Percentiles rank a stretch among this genome's conserved stretches.
phyloP scores from a whole-genome alignment of 2,329 filamentous ascomycete species.

The Capronia americana region DNA sequence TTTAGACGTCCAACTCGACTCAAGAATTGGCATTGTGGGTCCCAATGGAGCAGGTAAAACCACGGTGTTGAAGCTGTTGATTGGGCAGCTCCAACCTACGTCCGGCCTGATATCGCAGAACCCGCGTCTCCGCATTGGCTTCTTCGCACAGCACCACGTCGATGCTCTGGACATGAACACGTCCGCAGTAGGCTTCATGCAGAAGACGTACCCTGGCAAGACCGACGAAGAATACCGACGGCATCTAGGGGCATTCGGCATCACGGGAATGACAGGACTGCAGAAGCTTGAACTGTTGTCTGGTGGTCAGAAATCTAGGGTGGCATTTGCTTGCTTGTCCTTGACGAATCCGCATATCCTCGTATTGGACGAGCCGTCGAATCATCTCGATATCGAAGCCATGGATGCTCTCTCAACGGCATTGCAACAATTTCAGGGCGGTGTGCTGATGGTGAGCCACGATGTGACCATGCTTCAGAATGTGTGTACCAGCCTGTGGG shows the following conservation, averaged over 20 bases:
- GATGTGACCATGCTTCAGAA: slow-evolving; percentile 98
- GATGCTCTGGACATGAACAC: slow-evolving; percentile 89
- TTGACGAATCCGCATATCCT: slow-evolving; percentile 95
- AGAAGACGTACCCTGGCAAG: slow-evolving; percentile 85
- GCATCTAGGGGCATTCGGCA: slow-evolving; percentile 83
- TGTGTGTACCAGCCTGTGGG: slow-evolving; percentile 93
- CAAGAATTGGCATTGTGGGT: slow-evolving; percentile 97
- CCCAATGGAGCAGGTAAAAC: slow-evolving; percentile 99
- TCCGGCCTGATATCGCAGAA: slow-evolving; percentile 86
- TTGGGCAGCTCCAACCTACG: slow-evolving; percentile 78
- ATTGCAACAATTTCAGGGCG: slow-evolving; percentile 84
- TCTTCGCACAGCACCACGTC: slow-evolving; percentile 98
- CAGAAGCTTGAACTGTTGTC: slow-evolving; percentile 95
- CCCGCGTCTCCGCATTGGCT: slow-evolving; percentile 86
- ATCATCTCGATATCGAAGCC: slow-evolving; percentile 98
- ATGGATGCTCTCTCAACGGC: slow-evolving; percentile 94
- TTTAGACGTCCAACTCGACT: slow-evolving; percentile 95
- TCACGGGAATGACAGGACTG: slow-evolving; percentile 91
- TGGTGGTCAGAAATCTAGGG: slow-evolving; percentile 97
- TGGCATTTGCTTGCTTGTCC: slow-evolving; percentile 95
- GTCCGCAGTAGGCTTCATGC: slow-evolving; percentile 95
- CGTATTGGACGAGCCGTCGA: slow-evolving; percentile 96
- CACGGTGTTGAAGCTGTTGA: slow-evolving; percentile 96
- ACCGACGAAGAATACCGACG: slow-evolving; percentile 97
- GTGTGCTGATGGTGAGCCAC: slow-evolving; percentile 98